These are phyloP conservation scores for Aspergillus bertholletiae DNA, from an alignment of 495 filamentous ascomycete genomes.

Conservation along the genomic window DNA sequence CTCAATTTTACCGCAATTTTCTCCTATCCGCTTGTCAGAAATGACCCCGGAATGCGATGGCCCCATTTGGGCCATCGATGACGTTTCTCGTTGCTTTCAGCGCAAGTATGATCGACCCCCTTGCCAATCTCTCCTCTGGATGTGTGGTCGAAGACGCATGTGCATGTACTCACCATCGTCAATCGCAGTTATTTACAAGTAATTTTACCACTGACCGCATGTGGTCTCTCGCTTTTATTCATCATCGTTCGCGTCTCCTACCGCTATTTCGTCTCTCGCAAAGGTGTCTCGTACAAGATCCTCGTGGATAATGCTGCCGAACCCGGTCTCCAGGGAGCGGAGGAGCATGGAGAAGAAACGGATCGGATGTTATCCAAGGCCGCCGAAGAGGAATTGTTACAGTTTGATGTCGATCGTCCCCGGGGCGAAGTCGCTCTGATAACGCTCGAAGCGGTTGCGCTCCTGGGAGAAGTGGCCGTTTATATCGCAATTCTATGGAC, in stretches of 20 bases:
- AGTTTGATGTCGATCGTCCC: slow-evolving; percentile 74
- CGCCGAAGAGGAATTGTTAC: slow-evolving; percentile 60
- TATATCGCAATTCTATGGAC: slow-evolving; percentile 59
- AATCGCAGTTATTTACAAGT: slow-evolving; percentile 75
- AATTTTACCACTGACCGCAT: slow-evolving; percentile 70
- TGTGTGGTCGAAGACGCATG: neutral
- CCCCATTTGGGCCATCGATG: slow-evolving; percentile 83
- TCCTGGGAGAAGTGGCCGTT: slow-evolving; percentile 66
- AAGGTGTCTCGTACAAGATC: slow-evolving; percentile 30
- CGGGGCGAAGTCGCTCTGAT: slow-evolving; percentile 67
- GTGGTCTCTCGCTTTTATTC: slow-evolving; percentile 65
- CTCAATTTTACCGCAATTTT: neutral
- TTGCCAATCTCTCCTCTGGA: neutral
- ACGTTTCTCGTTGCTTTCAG: slow-evolving; percentile 85
- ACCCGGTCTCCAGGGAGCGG: slow-evolving; percentile 49
- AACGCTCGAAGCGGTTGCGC: slow-evolving; percentile 67
- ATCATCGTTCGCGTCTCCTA: slow-evolving; percentile 55
- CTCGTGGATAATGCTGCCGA: slow-evolving; percentile 38
- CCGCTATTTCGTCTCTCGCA: slow-evolving; percentile 40
- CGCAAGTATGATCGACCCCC: slow-evolving; percentile 61
- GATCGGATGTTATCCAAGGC: slow-evolving; percentile 61
- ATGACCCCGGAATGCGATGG: slow-evolving; percentile 74
- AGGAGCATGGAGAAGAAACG: slow-evolving; percentile 61
- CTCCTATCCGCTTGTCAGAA: slow-evolving; percentile 6
- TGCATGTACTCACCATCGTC: slow-evolving; percentile 2